These are phyloP conservation scores for Microcera coccophila DNA, from an alignment of 2,329 filamentous ascomycete species.

Conservation along the genomic window DNA sequence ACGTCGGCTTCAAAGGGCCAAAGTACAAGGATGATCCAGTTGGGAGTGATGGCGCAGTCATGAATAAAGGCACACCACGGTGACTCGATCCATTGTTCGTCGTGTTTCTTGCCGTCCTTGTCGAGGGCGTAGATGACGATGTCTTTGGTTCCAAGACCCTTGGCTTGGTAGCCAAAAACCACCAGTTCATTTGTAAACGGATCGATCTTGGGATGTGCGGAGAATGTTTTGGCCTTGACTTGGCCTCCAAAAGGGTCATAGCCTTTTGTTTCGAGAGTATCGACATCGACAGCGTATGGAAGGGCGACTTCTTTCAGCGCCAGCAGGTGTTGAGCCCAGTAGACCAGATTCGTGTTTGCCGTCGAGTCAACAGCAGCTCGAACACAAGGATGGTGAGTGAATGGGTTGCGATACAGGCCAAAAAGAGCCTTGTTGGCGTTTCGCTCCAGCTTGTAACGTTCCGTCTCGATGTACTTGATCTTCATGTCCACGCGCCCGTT, in stretches of 20 bases:
- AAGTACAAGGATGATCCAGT: slow-evolving; percentile 8
- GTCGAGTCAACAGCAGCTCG: slow-evolving; percentile 13
- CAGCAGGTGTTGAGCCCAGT: slow-evolving; percentile 4
- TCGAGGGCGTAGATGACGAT: slow-evolving; percentile 10
- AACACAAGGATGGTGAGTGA: slow-evolving; percentile 9
- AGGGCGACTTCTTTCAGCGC: slow-evolving; percentile 7
- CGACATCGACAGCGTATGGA: slow-evolving; percentile 11
- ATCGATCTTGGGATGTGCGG: slow-evolving; percentile 11
- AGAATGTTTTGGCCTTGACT: slow-evolving; percentile 12
- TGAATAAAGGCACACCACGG: slow-evolving; percentile 12
- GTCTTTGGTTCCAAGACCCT: slow-evolving; percentile 9
- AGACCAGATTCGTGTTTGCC: slow-evolving; percentile 14
- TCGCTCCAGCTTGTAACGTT: slow-evolving; percentile 37
- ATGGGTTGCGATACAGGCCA: slow-evolving; percentile 11
- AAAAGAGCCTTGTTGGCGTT: slow-evolving; percentile 30
- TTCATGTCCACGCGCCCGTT: slow-evolving; percentile 33
- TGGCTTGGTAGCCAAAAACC: slow-evolving; percentile 14
- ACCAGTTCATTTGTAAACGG: slow-evolving; percentile 8
- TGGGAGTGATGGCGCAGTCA: slow-evolving; percentile 11
- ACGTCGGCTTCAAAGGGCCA: slow-evolving; percentile 9
- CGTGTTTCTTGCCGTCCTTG: slow-evolving; percentile 1
- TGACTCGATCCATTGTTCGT: slow-evolving; percentile 15
- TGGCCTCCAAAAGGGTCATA: slow-evolving; percentile 7
- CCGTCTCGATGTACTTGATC: slow-evolving; percentile 38
- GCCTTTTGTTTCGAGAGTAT: slow-evolving; percentile 10